Evolutionary conservation across 169 alveolate species (phyloP).

Genomic region (Plasmodium vivax): DNA sequence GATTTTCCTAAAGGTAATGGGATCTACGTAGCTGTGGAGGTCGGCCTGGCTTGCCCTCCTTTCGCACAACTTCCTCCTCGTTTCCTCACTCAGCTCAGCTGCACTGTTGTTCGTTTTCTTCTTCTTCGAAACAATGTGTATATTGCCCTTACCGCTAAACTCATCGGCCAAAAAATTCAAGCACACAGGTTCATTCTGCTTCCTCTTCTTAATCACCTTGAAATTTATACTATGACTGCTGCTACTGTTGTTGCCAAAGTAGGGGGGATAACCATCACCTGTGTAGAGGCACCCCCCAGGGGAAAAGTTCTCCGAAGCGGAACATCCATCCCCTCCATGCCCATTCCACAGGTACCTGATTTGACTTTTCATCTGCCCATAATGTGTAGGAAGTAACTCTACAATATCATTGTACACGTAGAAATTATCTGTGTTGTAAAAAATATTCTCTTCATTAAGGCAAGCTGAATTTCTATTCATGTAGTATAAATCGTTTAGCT

Average conservation of each 20-base stretch:
- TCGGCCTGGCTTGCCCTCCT: neutral
- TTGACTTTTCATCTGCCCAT: conserved; percentile 9
- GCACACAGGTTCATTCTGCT: conserved; percentile 3
- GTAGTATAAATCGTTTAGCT: conserved; percentile 52
- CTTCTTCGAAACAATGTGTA: conserved; percentile 10
- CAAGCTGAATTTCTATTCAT: conserved; percentile 41
- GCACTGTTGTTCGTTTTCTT: conserved; percentile 5
- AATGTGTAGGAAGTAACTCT: conserved; percentile 6
- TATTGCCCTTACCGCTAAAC: neutral
- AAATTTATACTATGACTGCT: conserved; percentile 24
- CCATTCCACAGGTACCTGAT: conserved; percentile 51
- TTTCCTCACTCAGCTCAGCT: neutral
- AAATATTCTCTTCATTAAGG: conserved; percentile 55
- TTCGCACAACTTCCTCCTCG: neutral
- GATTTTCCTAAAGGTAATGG: conserved; percentile 42
- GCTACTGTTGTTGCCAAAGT: neutral
- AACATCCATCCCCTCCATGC: neutral
- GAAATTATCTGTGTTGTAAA: conserved; percentile 47
- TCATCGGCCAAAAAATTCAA: conserved; percentile 1
- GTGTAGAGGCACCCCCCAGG: neutral
- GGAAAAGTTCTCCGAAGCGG: neutral
- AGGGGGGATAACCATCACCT: neutral
- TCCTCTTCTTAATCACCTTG: conserved; percentile 51
- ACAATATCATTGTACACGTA: conserved; percentile 72
- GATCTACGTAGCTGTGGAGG: conserved; percentile 26